A percentile compares a stretch with the other conserved stretches of the same genome.
Conservation (phyloP, 305 asterid species). For the Euphrasia arctica region DNA sequence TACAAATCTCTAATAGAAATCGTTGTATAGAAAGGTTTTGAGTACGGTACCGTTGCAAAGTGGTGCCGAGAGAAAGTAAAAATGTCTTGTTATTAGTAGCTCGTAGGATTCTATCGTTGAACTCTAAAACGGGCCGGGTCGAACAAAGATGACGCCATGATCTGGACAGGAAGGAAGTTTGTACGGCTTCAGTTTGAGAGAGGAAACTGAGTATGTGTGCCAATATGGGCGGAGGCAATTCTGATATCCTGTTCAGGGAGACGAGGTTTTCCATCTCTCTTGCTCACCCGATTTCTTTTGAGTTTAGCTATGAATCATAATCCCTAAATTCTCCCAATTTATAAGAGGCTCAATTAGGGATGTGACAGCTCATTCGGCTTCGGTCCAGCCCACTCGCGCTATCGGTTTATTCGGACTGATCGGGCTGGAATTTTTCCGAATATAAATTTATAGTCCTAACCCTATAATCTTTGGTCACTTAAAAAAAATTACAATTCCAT, state of each 20-base stretch:
- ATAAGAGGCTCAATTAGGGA: no score
- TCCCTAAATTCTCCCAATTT: no score
- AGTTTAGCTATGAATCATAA: no score
- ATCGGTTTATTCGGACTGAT: no score
- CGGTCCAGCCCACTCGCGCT: no score
- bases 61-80: background rate
- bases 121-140: background rate
- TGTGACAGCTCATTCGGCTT: no score
- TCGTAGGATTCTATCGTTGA: background rate
- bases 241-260: background rate
- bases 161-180: background rate
- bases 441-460: no score
- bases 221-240: background rate
- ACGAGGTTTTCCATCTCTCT: no score
- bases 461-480: no score
- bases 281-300: no score
- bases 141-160: background rate
- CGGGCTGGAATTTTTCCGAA: no score
- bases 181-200: background rate
- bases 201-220: constrained; percentile 4
- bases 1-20: background rate
- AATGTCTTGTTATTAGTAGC: background rate
- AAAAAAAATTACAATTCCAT: no score
- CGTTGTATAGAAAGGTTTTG: background rate
- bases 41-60: background rate